Percentiles rank a stretch among this genome's conserved stretches.
Conservation (phyloP, 768 basidiomycete species). For the Suillus spraguei region DNA sequence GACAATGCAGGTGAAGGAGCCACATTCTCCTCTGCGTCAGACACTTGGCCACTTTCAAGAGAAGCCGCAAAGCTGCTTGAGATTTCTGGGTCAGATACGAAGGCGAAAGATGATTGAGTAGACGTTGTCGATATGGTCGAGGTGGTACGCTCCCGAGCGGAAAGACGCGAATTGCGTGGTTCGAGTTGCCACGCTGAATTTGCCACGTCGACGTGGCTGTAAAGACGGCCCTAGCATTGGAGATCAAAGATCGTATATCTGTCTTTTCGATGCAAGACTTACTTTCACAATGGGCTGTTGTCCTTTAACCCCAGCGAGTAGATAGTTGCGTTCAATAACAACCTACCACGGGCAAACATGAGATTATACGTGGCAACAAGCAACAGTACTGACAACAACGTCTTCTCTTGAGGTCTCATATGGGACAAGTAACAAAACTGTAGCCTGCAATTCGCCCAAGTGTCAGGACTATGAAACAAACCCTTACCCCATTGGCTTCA, state of each 20-base stretch:
- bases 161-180: constrained; percentile 45
- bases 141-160: constrained; percentile 70
- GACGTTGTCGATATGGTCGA: constrained; percentile 76
- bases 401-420: constrained; percentile 73
- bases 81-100: constrained; percentile 83
- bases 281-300: constrained; percentile 77
- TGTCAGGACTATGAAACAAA: constrained; percentile 22
- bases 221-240: constrained; percentile 63
- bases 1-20: constrained; percentile 58
- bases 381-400: constrained; percentile 52
- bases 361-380: constrained; percentile 3
- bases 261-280: constrained; percentile 21
- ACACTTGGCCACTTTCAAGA: constrained; percentile 70
- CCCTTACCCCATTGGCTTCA: constrained; percentile 23
- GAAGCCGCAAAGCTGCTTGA: constrained; percentile 86
- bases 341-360: constrained; percentile 47
- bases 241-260: constrained; percentile 2
- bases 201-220: constrained; percentile 64
- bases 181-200: constrained; percentile 83
- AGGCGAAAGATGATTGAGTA: constrained; percentile 79
- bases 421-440: constrained; percentile 74
- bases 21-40: constrained; percentile 68
- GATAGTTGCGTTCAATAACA: constrained; percentile 67
- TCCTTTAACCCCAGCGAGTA: constrained; percentile 74
- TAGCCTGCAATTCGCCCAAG: constrained; percentile 52